Percentiles rank a stretch among this genome's conserved stretches.
Evolutionary conservation across 768 basidiomycete species (phyloP).

Genomic region (Dioszegia aurantiaca): DNA sequence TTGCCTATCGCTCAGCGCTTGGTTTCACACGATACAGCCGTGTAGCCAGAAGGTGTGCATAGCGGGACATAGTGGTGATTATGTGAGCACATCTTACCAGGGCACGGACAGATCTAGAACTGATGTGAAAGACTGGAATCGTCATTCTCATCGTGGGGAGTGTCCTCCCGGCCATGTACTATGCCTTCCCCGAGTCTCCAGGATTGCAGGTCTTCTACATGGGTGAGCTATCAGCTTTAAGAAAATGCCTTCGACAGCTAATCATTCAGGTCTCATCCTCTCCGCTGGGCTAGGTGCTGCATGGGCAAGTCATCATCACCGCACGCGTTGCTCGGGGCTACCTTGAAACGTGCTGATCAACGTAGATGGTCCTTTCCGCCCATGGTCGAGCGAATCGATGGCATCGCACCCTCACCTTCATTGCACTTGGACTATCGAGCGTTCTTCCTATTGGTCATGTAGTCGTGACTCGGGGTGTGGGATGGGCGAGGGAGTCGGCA

Average conservation of each 20-base stretch:
- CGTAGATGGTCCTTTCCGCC: conserved; percentile 72
- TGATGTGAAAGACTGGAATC: conserved; percentile 83
- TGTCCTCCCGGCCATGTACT: conserved; percentile 72
- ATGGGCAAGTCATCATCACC: not conserved
- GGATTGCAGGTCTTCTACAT: conserved; percentile 33
- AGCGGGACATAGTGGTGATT: conserved; percentile 50
- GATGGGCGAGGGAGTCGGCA: conserved; percentile 61
- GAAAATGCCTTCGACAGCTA: not conserved
- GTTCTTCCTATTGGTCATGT: conserved; percentile 69
- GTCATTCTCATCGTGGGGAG: conserved; percentile 73
- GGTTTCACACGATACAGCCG: conserved; percentile 69
- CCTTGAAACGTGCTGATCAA: conserved; percentile 9
- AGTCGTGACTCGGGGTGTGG: conserved; percentile 61
- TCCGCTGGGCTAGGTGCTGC: conserved; percentile 8
- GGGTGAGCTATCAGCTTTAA: conserved; percentile 22
- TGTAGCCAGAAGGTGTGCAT: conserved; percentile 64
- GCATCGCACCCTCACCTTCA: conserved; percentile 73
- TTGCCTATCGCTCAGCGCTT: conserved; percentile 69
- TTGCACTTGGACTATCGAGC: conserved; percentile 69
- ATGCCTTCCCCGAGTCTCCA: conserved; percentile 57
- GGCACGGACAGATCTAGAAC: too few species aligned
- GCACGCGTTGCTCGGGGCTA: not conserved
- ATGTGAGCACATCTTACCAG: conserved; percentile 53
- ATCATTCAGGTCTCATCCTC: not conserved
- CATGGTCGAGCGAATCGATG: conserved; percentile 72